phyloP scores from a whole-genome alignment of 2,329 filamentous ascomycete species.

The Berkeleyomyces basicola region DNA sequence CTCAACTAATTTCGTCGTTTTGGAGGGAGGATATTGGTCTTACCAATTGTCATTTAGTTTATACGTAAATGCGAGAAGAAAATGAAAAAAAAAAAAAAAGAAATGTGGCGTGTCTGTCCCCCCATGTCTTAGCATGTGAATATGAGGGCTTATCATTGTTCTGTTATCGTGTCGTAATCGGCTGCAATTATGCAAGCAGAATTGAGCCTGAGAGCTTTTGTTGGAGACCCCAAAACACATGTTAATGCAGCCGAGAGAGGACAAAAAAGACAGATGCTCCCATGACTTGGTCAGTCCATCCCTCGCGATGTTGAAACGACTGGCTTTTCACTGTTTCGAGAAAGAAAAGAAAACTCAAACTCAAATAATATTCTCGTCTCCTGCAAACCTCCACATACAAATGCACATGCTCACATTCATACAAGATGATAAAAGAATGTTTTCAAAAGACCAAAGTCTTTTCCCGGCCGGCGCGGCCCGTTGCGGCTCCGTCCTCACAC shows the following conservation, averaged over 20 bases:
- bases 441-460: not conserved
- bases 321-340: too few species aligned
- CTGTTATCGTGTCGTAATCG: not conserved
- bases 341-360: too few species aligned
- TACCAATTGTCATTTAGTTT: too few species aligned
- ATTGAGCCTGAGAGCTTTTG: not conserved
- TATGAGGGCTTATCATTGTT: not conserved
- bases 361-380: not conserved
- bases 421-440: not conserved
- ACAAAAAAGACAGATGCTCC: not conserved
- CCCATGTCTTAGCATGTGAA: too few species aligned
- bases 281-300: too few species aligned
- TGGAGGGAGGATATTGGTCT: not conserved
- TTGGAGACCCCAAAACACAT: not conserved
- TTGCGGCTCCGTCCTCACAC: slow-evolving; percentile 2
- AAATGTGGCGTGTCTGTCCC: too few species aligned
- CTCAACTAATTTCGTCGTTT: not conserved
- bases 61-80: too few species aligned
- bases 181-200: not conserved
- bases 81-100: too few species aligned
- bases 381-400: not conserved
- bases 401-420: not conserved
- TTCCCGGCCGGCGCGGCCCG: not conserved
- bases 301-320: too few species aligned
- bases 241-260: not conserved